phyloP scores from a whole-genome alignment of 2,329 filamentous ascomycete species.

The Fusarium sp. region DNA sequence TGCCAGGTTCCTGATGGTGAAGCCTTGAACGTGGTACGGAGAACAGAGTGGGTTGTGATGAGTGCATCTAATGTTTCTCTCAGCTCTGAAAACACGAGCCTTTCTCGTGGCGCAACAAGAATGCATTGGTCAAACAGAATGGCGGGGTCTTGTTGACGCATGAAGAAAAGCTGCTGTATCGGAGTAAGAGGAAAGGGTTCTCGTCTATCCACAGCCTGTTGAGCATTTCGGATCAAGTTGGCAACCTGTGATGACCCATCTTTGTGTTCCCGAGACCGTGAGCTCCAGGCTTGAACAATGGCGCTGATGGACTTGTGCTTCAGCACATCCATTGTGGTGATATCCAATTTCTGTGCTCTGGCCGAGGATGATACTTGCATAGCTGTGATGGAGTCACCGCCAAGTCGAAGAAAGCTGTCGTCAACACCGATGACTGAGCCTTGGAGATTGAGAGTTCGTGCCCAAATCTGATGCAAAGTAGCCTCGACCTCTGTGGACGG shows the following conservation, averaged over 20 bases:
- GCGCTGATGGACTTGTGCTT: neutral
- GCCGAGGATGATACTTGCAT: slow-evolving; percentile 1
- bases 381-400: neutral
- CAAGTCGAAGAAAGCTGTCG: neutral
- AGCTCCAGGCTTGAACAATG: neutral
- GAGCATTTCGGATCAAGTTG: neutral
- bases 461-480: neutral
- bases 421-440: neutral
- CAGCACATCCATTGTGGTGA: neutral
- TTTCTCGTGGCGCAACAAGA: neutral
- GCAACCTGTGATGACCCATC: neutral
- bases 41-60: neutral
- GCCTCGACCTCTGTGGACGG: neutral
- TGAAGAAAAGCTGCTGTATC: slow-evolving; percentile 2
- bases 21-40: neutral
- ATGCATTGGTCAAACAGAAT: neutral
- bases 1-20: slow-evolving; percentile 6
- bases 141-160: neutral
- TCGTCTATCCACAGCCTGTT: neutral
- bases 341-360: neutral
- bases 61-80: neutral
- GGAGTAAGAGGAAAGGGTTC: neutral
- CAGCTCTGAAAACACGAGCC: neutral
- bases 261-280: neutral
- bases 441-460: neutral